Evolutionary conservation across 2,329 filamentous ascomycete species (phyloP), one percentile per base, ranked within the genome.

Genomic region (Emericellopsis cladophorae): DNA sequence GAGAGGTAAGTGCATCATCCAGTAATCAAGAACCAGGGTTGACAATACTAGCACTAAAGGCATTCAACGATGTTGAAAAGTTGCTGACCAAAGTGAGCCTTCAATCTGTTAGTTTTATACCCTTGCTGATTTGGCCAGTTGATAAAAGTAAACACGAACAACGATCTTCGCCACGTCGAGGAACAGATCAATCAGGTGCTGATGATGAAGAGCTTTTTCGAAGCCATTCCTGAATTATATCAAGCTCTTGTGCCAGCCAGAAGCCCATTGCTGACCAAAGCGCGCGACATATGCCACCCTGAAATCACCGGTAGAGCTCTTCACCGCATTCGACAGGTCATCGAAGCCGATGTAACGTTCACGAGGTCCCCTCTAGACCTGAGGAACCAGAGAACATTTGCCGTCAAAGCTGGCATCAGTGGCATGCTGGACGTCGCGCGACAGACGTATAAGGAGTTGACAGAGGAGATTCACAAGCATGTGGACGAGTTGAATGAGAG

Each of bases 371-470:
- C 92, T 1, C 68, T 96, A 5, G 90, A 95, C 46, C 67, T 95
- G 42, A 76, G 89, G 12, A 94, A 95, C 45, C 90, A 96, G 55
- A 72, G 90, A 46, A 85, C 83, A 1, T 95, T 93, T 62, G 90
- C 90, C 18, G 81, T 96, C 26, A 92, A 83, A 64, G 77, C 86
- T 36, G 85, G 86, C 1, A 78, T 92, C 34, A 88, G 86, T 50
- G 85, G 85, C 3, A 73, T 95, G 42, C 74, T 96, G 4, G 90
- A 95, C 59, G 84, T 95, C 31, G 85, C 87, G 29, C 76, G 89
- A 5, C 82, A 88, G 51, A 87, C 86, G 0, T 95, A 92, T 61
- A 93, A 92, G 51, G 90, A 96, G 56, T 78, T 83, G 2, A 92
- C 81, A 5, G 75, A 82, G 38, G 86, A 95, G 56, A 76, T 86